phyloP scores from a whole-genome alignment of 2,329 filamentous ascomycete genomes.

The Trematosphaeria pertusa region DNA sequence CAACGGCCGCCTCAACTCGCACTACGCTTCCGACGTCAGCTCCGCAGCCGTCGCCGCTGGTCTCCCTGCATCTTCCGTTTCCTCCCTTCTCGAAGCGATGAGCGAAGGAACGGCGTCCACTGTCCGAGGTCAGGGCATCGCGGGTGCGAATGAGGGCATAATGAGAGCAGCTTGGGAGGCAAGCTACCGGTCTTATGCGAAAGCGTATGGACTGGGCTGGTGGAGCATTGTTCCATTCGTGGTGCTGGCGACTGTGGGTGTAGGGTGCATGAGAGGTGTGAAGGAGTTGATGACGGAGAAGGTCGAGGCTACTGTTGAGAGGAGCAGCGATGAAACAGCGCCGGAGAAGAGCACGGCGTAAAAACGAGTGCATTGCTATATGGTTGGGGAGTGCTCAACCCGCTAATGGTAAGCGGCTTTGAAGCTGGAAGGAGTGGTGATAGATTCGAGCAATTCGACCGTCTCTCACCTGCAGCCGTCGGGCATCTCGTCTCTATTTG shows the following conservation, averaged over 20 bases:
- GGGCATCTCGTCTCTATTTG: too few relatives aligned
- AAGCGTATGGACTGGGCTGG: slow-evolving; percentile 38
- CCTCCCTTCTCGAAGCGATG: slow-evolving; percentile 29
- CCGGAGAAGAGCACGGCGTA: too few relatives aligned
- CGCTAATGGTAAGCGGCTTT: too few relatives aligned
- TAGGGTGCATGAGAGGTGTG: slow-evolving; percentile 36
- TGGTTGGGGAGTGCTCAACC: too few relatives aligned
- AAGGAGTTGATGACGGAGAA: slow-evolving; percentile 39
- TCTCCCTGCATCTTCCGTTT: slow-evolving; percentile 25
- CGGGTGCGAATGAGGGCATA: slow-evolving; percentile 22
- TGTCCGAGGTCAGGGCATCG: slow-evolving; percentile 17
- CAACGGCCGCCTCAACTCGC: slow-evolving; percentile 27
- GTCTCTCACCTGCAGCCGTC: too few relatives aligned
- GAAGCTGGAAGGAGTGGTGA: too few relatives aligned
- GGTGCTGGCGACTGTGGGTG: slow-evolving; percentile 30
- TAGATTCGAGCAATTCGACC: too few relatives aligned
- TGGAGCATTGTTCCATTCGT: slow-evolving; percentile 43
- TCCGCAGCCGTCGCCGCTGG: slow-evolving; percentile 32
- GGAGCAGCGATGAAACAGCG: slow-evolving; percentile 19
- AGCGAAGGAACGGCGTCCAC: slow-evolving; percentile 19
- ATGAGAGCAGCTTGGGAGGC: slow-evolving; percentile 32
- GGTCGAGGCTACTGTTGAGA: slow-evolving; percentile 42
- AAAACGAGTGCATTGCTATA: too few relatives aligned
- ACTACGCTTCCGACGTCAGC: slow-evolving; percentile 28
- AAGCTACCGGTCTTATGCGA: slow-evolving; percentile 38